Base-by-base conservation (phyloP, 495 filamentous ascomycete genomes). In the Tuber magnatum region DNA sequence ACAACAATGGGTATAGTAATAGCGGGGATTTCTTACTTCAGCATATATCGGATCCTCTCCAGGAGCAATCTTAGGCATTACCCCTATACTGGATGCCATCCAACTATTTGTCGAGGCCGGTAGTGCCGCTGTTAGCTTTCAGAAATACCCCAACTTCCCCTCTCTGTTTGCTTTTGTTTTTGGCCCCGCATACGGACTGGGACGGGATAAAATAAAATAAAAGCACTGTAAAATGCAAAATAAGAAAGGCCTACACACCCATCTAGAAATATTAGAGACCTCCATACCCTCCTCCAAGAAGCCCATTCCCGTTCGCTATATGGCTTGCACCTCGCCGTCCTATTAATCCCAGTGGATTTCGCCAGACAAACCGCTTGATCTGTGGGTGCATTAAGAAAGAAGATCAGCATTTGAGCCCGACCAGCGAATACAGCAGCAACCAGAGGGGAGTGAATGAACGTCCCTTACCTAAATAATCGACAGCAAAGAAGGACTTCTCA, bases 241-340 rank as follows among this genome's bases (percentile, higher is more conserved):
- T 20, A 41, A 38, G 28, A 68, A 68, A 73, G 68, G 69, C 8
- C 48, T 51, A 78, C 51, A 28, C 75, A 81, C 80, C 80, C 80
- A 43, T 81, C 80, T 41, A 81, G 39, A 74, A 81, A 81, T 68
- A 81, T 71, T 70, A 81, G 73, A 69, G 79, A 78, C 71, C 75
- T 74, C 80, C 80, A 81, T 65, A 75, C 73, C 68, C 76, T 75
- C 69, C 77, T 74, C 77, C 78, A 80, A 12, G 70, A 76, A n/a
- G 71, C 68, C 77, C 77, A 79, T 41, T 79, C 77, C 12, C 77
- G 71, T 39, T 80, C 78, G 69, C 78, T 80, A 35, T 80, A 76
- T 24, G 76, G 73, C 7, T 74, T 18, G 68, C 74, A 48, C 48
- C 77, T 68, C 3, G 70, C 72, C 44, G 68, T 70, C 3, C 41